These are phyloP conservation scores for Quercus berberidifolia DNA, from an alignment of 306 rosid genomes.

Conservation along the genomic window DNA sequence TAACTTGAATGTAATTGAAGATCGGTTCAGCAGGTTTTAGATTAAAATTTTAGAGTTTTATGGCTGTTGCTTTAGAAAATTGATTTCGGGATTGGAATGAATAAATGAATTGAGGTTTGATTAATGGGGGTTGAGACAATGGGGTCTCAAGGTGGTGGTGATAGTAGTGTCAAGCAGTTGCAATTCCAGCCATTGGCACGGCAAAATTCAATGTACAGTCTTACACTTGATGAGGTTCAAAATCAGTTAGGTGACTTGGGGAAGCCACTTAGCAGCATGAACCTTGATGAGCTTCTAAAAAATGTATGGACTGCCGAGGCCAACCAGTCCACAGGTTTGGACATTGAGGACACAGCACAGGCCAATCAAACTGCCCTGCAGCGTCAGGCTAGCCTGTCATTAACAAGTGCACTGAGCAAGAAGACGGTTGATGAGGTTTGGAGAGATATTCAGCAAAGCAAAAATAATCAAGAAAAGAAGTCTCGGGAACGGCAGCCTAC, in stretches of 20 bases:
- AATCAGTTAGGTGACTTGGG: slow-evolving; percentile 90
- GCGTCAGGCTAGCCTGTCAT: slow-evolving; percentile 68
- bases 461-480: slow-evolving; percentile 44
- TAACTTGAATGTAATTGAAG: slow-evolving; percentile 17
- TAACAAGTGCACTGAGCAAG: slow-evolving; percentile 66
- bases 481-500: slow-evolving; percentile 65
- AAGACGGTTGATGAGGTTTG: slow-evolving; percentile 98
- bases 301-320: slow-evolving; percentile 84
- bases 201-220: slow-evolving; percentile 80
- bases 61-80: slow-evolving; percentile 11
- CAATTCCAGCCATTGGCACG: slow-evolving; percentile 56
- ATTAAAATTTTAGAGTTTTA: background rate
- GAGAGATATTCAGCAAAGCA: slow-evolving; percentile 83
- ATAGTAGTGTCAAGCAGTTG: slow-evolving; percentile 62
- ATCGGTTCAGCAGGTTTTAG: background rate
- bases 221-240: slow-evolving; percentile 89
- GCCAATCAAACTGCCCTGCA: slow-evolving; percentile 49
- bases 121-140: slow-evolving; percentile 61
- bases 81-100: slow-evolving; percentile 26
- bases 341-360: slow-evolving; percentile 41
- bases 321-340: slow-evolving; percentile 50
- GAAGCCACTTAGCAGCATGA: slow-evolving; percentile 90
- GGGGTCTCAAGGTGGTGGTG: slow-evolving; percentile 82
- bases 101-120: slow-evolving; percentile 24
- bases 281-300: slow-evolving; percentile 94